Base-by-base conservation (phyloP, 1,139 yeast species). In the Candida albicans region DNA sequence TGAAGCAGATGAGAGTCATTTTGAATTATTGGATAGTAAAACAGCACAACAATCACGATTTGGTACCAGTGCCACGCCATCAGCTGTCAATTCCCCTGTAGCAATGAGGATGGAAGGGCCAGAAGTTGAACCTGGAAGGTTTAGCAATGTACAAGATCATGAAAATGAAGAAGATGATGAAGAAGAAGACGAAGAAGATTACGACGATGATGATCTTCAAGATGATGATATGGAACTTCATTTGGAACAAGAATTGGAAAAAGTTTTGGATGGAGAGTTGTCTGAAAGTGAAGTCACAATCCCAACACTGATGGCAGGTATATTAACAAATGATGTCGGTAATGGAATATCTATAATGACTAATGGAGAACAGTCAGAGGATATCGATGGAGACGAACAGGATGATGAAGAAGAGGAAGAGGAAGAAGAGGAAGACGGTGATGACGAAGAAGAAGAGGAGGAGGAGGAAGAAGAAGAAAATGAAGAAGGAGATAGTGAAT, bases 1-100 rank as follows among this genome's bases (percentile, higher is more conserved):
- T 29, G 91, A 85, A 47, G 96, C 97, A 0, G 93, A 87, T 58
- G 90, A 85, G 44, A 79, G 87, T 14, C 81, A 79, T 37, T 88
- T 84, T 58, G 97, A 93, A 56, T 70, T 90, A 40, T 72, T 90
- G 13, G 91, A 87, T 56, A 74, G 82, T 41, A 59, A 54, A 46
- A 59, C 56, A 35, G 47, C 51, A 33, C 52, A 53, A 35, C 35
- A 43, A 26, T 30, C 46, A 39, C 50, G 59, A 25, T 52, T 44
- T 42, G 56, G 57, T 8, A 50, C 52, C 4, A 43, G 65, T 41
- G 56, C 52, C 1, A 58, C 61, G 2, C 61, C 67, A 2, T 58
- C 68, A 2, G 54, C 59, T 1, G 61, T 52, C n/a, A 50, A 59
- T 52, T 53, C 58, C 1, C 58, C 62, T 24, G 24, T 33, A 13